Evolutionary conservation across 495 filamentous ascomycete species (phyloP).

Genomic region (Parathielavia appendiculata): DNA sequence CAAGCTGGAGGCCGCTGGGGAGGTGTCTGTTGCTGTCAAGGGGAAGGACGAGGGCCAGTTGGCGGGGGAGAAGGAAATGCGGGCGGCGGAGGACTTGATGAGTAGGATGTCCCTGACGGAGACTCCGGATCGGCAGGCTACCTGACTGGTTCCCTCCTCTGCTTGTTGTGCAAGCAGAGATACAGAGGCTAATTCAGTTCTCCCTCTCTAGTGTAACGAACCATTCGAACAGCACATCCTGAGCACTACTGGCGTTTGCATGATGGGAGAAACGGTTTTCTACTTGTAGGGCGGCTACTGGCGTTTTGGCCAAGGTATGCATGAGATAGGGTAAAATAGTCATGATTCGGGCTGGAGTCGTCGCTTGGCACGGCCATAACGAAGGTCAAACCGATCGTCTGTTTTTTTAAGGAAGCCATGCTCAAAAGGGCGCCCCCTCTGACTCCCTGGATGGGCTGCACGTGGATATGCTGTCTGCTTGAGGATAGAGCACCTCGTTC

Average conservation of each 20-base stretch:
- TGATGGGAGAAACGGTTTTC: background rate
- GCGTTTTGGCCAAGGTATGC: background rate
- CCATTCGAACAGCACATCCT: background rate
- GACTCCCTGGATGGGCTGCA: background rate
- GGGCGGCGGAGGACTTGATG: conserved; percentile 28
- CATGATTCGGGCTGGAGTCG: background rate
- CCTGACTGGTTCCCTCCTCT: conserved; percentile 3
- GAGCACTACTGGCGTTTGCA: background rate
- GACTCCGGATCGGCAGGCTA: conserved; percentile 13
- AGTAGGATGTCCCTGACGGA: conserved; percentile 37
- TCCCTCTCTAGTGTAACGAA: conserved; percentile 1
- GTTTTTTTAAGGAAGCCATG: too few species aligned
- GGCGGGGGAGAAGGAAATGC: conserved; percentile 17
- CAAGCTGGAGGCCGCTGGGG: conserved; percentile 39
- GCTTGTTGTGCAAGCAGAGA: background rate
- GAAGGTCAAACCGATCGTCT: background rate
- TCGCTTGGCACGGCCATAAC: background rate
- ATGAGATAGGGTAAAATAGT: background rate
- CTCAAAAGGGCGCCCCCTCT: conserved; percentile 3
- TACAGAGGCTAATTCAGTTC: conserved; percentile 13
- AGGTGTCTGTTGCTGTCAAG: conserved; percentile 25
- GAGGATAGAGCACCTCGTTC: background rate
- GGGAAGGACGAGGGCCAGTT: conserved; percentile 17
- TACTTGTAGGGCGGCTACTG: too few species aligned
- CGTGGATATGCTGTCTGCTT: background rate